Percentiles rank a stretch among this genome's conserved stretches.
Evolutionary conservation across 2,329 filamentous ascomycete species (phyloP).

Genomic region (Diaporthe vexans): DNA sequence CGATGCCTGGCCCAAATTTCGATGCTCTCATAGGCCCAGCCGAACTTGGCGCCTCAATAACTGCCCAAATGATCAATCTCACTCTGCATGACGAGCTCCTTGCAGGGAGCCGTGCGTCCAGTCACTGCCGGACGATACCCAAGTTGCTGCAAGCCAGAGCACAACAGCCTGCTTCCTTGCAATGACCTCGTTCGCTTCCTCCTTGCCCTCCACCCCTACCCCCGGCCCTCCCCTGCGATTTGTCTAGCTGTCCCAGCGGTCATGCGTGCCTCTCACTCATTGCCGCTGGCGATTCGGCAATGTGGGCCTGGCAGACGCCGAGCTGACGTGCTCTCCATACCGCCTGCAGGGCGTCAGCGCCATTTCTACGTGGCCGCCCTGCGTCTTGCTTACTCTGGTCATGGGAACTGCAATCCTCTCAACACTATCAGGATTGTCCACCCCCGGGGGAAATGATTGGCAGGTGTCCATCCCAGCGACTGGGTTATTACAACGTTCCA

Average conservation of each 20-base stretch:
- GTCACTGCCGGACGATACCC: neutral
- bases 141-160: constrained; percentile 23
- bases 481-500: constrained; percentile 14
- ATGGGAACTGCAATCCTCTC: constrained; percentile 26
- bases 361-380: constrained; percentile 20
- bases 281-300: neutral
- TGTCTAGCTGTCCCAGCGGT: neutral
- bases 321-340: constrained; percentile 23
- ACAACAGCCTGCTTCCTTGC: neutral
- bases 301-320: constrained; percentile 21
- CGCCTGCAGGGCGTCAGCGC: constrained; percentile 21
- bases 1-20: neutral
- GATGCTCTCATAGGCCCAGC: neutral
- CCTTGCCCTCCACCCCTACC: neutral
- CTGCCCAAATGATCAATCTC: constrained; percentile 30
- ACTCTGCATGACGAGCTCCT: constrained; percentile 29
- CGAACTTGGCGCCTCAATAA: constrained; percentile 24
- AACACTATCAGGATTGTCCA: constrained; percentile 10
- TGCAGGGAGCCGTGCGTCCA: constrained; percentile 3
- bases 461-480: constrained; percentile 4
- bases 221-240: neutral
- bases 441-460: constrained; percentile 8
- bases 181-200: neutral
- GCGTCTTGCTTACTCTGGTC: constrained; percentile 26
- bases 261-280: neutral